Percentiles rank a stretch among this genome's conserved stretches.
These are phyloP conservation scores for Chlorella sp. DNA, from an alignment of 139 green algal species.

Conservation along the genomic window DNA sequence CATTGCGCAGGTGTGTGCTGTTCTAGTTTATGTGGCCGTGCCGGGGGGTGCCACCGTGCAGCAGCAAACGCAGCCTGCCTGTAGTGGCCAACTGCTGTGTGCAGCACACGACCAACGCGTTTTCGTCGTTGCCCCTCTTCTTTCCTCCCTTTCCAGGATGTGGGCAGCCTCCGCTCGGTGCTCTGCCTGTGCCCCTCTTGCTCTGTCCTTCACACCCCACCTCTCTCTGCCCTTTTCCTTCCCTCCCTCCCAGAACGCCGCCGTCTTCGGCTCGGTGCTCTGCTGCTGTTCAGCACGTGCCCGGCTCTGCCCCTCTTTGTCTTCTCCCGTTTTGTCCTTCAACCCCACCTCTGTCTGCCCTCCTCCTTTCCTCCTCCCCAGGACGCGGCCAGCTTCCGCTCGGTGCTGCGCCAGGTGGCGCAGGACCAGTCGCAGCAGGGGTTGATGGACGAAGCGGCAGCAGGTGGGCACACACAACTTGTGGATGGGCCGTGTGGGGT, in stretches of 20 bases:
- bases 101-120: too few relatives aligned
- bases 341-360: not conserved
- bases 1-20: constrained; percentile 56
- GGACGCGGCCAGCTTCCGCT: constrained; percentile 30
- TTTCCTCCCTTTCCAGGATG: too few relatives aligned
- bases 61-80: not conserved
- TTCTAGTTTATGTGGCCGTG: not conserved
- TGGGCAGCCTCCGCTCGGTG: too few relatives aligned
- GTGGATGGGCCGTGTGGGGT: too few relatives aligned
- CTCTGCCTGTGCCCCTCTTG: too few relatives aligned
- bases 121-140: too few relatives aligned
- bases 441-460: not conserved
- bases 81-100: not conserved
- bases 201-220: too few relatives aligned
- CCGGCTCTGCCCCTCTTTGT: not conserved
- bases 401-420: constrained; percentile 26
- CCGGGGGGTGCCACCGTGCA: not conserved
- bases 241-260: constrained; percentile 3
- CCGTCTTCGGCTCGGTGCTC: constrained; percentile 23
- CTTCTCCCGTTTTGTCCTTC: not conserved
- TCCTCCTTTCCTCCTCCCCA: not conserved
- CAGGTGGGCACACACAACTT: too few relatives aligned
- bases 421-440: constrained; percentile 8
- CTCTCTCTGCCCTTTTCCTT: not conserved
- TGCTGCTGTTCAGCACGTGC: not conserved